phyloP scores from a whole-genome alignment of 1,139 yeast genomes.

The Debaryomycetaceae sp. region DNA sequence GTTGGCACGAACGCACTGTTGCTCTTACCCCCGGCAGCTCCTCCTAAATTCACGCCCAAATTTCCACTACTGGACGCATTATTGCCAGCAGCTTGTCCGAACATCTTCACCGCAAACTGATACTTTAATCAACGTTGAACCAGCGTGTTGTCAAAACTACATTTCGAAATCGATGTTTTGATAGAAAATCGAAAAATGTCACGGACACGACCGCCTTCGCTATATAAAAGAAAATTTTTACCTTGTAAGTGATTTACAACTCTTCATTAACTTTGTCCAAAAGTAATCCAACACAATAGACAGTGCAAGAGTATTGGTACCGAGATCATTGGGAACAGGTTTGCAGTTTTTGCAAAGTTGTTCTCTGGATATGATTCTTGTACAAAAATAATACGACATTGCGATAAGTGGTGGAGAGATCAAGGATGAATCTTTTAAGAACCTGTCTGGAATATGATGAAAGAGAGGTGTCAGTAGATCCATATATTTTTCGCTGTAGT shows the following conservation, averaged over 20 bases:
- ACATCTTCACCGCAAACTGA: slow-evolving; percentile 2
- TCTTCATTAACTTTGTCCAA: slow-evolving; percentile 47
- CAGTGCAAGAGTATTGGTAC: slow-evolving; percentile 43
- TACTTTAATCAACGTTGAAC: background rate
- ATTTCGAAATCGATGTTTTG: slow-evolving; percentile 1
- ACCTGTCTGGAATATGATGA: slow-evolving; percentile 51
- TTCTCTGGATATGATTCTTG: background rate
- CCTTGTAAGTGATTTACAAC: slow-evolving; percentile 8
- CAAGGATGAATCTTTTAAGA: slow-evolving; percentile 41
- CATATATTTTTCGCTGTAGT: slow-evolving; percentile 23
- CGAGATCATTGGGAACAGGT: slow-evolving; percentile 11
- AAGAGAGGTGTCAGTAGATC: slow-evolving; percentile 56
- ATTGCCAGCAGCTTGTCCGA: slow-evolving; percentile 3
- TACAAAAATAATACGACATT: slow-evolving; percentile 22
- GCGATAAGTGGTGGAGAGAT: slow-evolving; percentile 52
- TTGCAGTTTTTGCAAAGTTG: slow-evolving; percentile 22
- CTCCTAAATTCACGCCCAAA: background rate
- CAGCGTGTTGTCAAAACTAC: background rate
- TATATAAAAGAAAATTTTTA: background rate
- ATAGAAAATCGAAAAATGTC: background rate
- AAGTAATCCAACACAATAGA: slow-evolving; percentile 51
- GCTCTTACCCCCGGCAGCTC: background rate
- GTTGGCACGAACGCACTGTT: background rate
- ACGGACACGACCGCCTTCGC: background rate
- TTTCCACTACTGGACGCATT: slow-evolving; percentile 1